These are phyloP conservation scores for Arabidopsis thaliana DNA, from an alignment of 345 rosid genomes.

Conservation along the genomic window DNA sequence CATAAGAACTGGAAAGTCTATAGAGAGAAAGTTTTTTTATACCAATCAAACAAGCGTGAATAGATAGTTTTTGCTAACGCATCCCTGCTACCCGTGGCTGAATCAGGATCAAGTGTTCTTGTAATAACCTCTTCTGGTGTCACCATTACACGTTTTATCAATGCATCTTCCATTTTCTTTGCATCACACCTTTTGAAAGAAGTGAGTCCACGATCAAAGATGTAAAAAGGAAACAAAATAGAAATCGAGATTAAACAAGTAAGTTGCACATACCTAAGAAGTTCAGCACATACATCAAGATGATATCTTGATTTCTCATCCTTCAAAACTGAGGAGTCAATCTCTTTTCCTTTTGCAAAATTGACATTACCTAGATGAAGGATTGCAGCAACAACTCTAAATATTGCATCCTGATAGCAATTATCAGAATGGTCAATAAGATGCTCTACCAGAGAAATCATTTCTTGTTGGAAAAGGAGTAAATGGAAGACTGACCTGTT, in stretches of 20 bases:
- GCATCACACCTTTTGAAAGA: slow-evolving; percentile 72
- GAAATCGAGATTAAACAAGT: slow-evolving; percentile 23
- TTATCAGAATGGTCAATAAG: slow-evolving; percentile 35
- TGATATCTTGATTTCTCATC: slow-evolving; percentile 91
- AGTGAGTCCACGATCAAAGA: slow-evolving; percentile 37
- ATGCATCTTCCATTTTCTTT: slow-evolving; percentile 89
- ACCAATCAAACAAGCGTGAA: slow-evolving; percentile 99
- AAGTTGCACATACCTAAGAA: slow-evolving; percentile 65
- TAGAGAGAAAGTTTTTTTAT: slow-evolving; percentile 39
- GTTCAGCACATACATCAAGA: slow-evolving; percentile 83
- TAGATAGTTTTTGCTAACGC: slow-evolving; percentile 94
- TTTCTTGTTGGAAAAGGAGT: slow-evolving; percentile 29
- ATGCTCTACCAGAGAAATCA: slow-evolving; percentile 28
- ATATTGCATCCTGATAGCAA: slow-evolving; percentile 83
- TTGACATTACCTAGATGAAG: slow-evolving; percentile 94
- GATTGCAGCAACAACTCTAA: slow-evolving; percentile 95
- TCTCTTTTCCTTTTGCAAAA: slow-evolving; percentile 87
- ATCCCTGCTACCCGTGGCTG: slow-evolving; percentile 92
- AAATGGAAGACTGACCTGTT: slow-evolving; percentile 67
- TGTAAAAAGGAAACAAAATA: slow-evolving; percentile 29
- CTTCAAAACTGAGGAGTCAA: slow-evolving; percentile 91
- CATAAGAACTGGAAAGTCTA: slow-evolving; percentile 5
- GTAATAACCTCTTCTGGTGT: slow-evolving; percentile 99
- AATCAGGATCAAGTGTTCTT: slow-evolving; percentile 89
- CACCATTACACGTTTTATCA: slow-evolving; percentile 99